These are phyloP conservation scores for Hypoxylon sp. DNA, from an alignment of 2,329 filamentous ascomycete genomes.

Conservation along the genomic window DNA sequence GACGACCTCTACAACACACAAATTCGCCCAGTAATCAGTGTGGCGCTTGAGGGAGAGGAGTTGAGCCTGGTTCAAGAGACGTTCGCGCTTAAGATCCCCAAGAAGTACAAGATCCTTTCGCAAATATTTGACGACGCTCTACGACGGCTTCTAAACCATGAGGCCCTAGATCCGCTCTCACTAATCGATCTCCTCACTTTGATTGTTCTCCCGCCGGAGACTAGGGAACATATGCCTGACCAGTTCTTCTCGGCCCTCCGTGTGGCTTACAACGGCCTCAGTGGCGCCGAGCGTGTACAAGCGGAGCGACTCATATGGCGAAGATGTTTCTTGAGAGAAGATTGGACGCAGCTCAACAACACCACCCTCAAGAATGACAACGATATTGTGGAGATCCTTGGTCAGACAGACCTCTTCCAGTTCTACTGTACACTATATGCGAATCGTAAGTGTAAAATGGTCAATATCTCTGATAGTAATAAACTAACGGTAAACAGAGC, in stretches of 20 bases:
- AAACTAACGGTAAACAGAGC: constrained; percentile 50
- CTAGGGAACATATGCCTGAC: constrained; percentile 69
- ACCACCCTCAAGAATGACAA: constrained; percentile 81
- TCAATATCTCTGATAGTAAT: constrained; percentile 33
- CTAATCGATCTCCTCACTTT: constrained; percentile 86
- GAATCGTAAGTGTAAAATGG: constrained; percentile 69
- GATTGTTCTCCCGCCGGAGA: constrained; percentile 64
- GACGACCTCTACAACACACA: constrained; percentile 78
- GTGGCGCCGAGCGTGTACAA: constrained; percentile 70
- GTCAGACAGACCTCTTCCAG: constrained; percentile 76
- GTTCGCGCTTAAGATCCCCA: constrained; percentile 69
- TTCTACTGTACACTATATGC: constrained; percentile 76
- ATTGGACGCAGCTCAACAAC: constrained; percentile 86
- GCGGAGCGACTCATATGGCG: constrained; percentile 83
- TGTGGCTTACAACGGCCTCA: constrained; percentile 69
- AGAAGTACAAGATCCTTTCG: constrained; percentile 75
- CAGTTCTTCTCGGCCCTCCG: constrained; percentile 84
- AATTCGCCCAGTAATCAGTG: constrained; percentile 75
- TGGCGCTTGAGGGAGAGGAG: constrained; percentile 85
- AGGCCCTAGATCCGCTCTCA: constrained; percentile 75
- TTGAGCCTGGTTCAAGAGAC: constrained; percentile 81
- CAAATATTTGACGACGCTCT: constrained; percentile 80
- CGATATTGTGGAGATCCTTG: constrained; percentile 74
- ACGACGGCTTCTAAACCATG: constrained; percentile 77
- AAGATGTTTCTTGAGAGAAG: constrained; percentile 84